Conservation (phyloP, 306 rosid genomes). For the Ochetophila trinervis region DNA sequence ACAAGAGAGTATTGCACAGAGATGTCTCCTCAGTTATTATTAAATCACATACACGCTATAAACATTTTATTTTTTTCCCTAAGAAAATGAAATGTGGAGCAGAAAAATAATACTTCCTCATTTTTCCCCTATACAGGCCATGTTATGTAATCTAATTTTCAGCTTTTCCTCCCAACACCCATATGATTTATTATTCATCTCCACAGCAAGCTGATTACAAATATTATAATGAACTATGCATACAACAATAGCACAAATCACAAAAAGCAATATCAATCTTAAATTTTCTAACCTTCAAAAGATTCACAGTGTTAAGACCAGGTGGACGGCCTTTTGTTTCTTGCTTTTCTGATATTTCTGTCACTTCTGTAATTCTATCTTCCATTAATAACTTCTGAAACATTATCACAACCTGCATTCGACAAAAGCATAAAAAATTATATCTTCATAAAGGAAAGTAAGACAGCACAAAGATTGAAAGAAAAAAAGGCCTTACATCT, state of each 20-base stretch:
- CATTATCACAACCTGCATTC: constrained; percentile 73
- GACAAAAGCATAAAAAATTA: constrained; percentile 21
- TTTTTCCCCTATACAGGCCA: neutral
- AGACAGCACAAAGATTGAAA: constrained; percentile 17
- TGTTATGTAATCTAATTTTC: neutral
- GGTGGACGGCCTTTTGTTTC: constrained; percentile 85
- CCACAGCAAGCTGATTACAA: no score
- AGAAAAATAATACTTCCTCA: neutral
- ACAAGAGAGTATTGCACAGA: no score
- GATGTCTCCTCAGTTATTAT: no score
- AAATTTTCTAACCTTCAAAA: constrained; percentile 72
- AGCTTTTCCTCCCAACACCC: neutral
- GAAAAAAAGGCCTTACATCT: constrained; percentile 49
- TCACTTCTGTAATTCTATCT: constrained; percentile 69
- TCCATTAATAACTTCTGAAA: constrained; percentile 72
- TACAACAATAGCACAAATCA: neutral
- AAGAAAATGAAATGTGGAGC: no score
- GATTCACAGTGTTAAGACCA: constrained; percentile 96
- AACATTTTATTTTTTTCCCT: no score
- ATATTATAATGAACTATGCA: neutral
- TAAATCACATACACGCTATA: no score
- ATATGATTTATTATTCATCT: no score
- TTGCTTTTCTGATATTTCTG: constrained; percentile 77
- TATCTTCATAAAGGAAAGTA: constrained; percentile 11
- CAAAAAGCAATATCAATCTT: constrained; percentile 15